Percentiles rank a stretch among this genome's conserved stretches.
Conservation (phyloP, 2,329 filamentous ascomycete genomes). For the Colletotrichum sp. region DNA sequence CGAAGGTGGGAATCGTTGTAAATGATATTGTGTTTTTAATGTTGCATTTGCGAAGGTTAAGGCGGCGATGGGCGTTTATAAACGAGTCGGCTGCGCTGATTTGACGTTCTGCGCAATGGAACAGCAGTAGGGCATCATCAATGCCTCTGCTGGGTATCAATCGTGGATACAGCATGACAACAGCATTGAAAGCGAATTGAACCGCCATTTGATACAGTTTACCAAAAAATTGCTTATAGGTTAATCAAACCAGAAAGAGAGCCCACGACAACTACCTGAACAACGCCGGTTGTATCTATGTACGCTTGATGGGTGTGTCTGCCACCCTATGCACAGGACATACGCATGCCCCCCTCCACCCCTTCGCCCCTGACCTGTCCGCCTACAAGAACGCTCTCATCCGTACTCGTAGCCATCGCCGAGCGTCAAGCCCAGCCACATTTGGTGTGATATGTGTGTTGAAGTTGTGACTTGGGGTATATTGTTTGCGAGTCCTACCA, state of each 20-base stretch:
- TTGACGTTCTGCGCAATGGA: neutral
- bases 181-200: neutral
- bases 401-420: neutral
- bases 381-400: neutral
- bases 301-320: neutral
- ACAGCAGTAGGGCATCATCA: neutral
- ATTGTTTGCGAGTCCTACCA: conserved; percentile 6
- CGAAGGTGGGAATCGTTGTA: conserved; percentile 6
- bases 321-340: neutral
- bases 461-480: conserved; percentile 19
- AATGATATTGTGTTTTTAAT: neutral
- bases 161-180: neutral
- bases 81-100: neutral
- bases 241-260: neutral
- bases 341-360: too few relatives aligned
- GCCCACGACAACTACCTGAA: neutral
- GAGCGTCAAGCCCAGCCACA: neutral
- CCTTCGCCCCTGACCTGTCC: neutral
- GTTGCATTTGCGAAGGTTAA: conserved; percentile 6
- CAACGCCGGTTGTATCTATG: neutral
- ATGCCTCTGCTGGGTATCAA: neutral
- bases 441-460: neutral
- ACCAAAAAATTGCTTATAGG: neutral
- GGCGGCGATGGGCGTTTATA: conserved; percentile 1
- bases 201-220: neutral